Evolutionary conservation across 108 stramenopile species (phyloP), one percentile per base, ranked within the genome.

Genomic region (Stephanodiscus triporus): DNA sequence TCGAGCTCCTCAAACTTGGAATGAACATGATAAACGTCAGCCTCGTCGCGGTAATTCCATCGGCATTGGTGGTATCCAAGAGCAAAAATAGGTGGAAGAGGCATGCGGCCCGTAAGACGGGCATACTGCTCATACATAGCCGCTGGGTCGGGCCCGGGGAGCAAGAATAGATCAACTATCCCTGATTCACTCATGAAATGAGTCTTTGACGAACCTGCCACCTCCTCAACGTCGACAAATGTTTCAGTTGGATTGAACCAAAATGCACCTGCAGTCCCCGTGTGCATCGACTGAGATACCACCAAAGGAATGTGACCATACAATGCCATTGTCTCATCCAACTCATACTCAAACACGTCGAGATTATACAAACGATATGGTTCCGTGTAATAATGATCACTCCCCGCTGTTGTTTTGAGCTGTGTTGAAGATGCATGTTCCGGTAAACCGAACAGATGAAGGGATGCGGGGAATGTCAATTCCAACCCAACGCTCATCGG

Each of bases 41-140:
- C 83, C 74, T 99, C 99, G 72, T 98, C 98, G 34, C 91, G 92
- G 86, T 99, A 97, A 82, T 99, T 99, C 99, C 99, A 99, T 24
- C 99, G 91, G 72, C 99, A 98, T 82, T 99, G 99, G 79, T 99
- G 99, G 82, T 98, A 99, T n/a, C 96, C 99, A 54, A 99, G 83
- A 30, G 95, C 84, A 76, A 99, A 99, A 73, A 97, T 89, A 14
- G 99, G 98, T 0, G 99, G 99, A 9, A 97, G 81, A 4, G 87
- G 80, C 72, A 82, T 81, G 1, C 84, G 77, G 19, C 98, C 98
- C 4, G 96, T 97, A 51, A 99, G 80, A n/a, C 76, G 72, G 8
- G 91, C 84, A 82, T 98, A 99, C 73, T 99, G 97, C 20, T 65
- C 77, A 73, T 96, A 96, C 14, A 99, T 54, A 8, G 82, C 76